Evolutionary conservation across 2,329 filamentous ascomycete species (phyloP).

Genomic region (Colletotrichum sp.): DNA sequence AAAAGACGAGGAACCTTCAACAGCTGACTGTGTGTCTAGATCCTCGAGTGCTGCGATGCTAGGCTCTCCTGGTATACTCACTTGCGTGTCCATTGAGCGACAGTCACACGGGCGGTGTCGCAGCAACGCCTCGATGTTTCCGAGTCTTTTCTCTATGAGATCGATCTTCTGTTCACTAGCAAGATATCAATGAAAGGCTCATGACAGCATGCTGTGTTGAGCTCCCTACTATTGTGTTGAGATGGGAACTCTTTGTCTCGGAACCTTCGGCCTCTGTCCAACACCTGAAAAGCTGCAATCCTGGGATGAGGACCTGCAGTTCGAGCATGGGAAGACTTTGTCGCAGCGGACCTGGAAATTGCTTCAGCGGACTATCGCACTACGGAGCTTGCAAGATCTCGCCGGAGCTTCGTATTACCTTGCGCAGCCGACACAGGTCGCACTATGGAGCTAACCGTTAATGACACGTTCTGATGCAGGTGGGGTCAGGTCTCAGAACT

Average conservation of each 20-base stretch:
- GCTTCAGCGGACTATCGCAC: background rate
- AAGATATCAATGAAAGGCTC: background rate
- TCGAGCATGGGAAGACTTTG: background rate
- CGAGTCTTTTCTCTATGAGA: background rate
- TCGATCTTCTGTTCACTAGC: background rate
- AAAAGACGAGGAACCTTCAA: background rate
- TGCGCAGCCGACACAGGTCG: background rate
- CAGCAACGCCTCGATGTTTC: background rate
- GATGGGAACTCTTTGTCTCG: background rate
- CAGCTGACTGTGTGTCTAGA: background rate
- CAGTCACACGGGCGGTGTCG: background rate
- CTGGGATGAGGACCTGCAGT: background rate
- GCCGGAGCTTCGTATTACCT: background rate
- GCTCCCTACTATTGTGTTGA: background rate
- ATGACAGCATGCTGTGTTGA: background rate
- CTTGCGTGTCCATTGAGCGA: background rate
- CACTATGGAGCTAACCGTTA: background rate
- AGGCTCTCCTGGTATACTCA: background rate
- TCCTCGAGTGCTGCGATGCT: background rate
- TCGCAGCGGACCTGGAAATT: background rate
- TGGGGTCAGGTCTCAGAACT: background rate
- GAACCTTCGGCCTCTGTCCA: conserved; percentile 4
- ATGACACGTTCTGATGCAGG: background rate
- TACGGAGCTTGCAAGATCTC: background rate
- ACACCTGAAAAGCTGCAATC: background rate